These are phyloP conservation scores for Cyclotella baltica DNA, from an alignment of 108 stramenopile species.

Conservation along the genomic window DNA sequence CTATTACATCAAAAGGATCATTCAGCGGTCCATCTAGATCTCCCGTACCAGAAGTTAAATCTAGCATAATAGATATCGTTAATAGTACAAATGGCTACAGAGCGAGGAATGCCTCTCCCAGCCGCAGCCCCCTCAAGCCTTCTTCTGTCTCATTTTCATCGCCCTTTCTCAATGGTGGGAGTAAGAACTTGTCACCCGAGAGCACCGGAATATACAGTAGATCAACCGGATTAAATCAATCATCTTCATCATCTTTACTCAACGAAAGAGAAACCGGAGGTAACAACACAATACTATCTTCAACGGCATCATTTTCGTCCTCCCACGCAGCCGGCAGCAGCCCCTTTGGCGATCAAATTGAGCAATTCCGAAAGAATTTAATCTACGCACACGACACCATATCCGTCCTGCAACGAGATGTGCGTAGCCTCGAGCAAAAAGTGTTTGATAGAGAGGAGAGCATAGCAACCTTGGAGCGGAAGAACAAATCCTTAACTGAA, in stretches of 20 bases:
- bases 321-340: not conserved
- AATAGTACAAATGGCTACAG: not conserved
- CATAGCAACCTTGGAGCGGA: conserved; percentile 28
- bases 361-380: conserved; percentile 35
- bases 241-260: not conserved
- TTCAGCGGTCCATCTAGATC: not conserved
- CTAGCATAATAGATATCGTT: not conserved
- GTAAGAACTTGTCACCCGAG: not conserved
- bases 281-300: not conserved
- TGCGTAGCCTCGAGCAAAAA: conserved; percentile 23
- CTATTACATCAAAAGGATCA: not conserved
- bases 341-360: conserved; percentile 33
- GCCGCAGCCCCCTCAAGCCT: not conserved
- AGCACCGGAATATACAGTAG: not conserved
- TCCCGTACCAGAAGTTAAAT: not conserved
- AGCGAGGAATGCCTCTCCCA: not conserved
- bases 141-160: not conserved
- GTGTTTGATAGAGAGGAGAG: conserved; percentile 35
- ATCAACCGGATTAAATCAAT: no score
- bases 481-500: no score
- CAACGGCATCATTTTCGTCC: not conserved
- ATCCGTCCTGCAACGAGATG: conserved; percentile 37
- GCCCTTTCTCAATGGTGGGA: conserved; percentile 2
- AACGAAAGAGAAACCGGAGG: not conserved
- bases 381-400: conserved; percentile 46